phyloP scores from a whole-genome alignment of 164 flowering plant species.

The Cinnamomum micranthum region DNA sequence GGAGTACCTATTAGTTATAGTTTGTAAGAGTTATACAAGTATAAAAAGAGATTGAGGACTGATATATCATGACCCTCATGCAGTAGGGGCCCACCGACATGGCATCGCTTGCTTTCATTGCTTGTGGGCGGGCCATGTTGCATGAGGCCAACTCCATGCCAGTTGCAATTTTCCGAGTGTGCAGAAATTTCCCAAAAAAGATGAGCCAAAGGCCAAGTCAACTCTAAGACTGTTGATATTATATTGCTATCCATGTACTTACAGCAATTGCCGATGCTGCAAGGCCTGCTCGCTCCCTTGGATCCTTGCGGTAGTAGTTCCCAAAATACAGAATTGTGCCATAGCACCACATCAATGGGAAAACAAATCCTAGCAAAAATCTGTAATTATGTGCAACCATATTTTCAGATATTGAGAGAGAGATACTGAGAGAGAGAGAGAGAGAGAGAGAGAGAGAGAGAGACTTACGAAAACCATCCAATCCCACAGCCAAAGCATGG shows the following conservation, averaged over 20 bases:
- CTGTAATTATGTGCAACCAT: slow-evolving; percentile 11
- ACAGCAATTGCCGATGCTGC: slow-evolving; percentile 33
- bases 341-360: slow-evolving; percentile 28
- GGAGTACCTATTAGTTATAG: no score
- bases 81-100: no score
- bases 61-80: no score
- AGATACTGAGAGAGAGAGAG: slow-evolving; percentile 30
- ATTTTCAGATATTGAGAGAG: no score
- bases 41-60: no score
- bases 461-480: slow-evolving; percentile 89
- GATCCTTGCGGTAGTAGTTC: slow-evolving; percentile 27
- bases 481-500: slow-evolving; percentile 98
- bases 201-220: neutral
- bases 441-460: neutral
- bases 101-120: no score
- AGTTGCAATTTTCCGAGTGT: neutral
- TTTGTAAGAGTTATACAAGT: no score
- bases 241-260: slow-evolving; percentile 2
- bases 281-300: slow-evolving; percentile 30
- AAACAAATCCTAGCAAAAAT: slow-evolving; percentile 22
- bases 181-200: neutral
- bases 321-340: slow-evolving; percentile 30
- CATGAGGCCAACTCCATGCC: no score
- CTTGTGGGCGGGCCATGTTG: no score
- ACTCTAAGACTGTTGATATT: no score